Percentiles rank a stretch among this genome's conserved stretches.
Evolutionary conservation across 2,329 filamentous ascomycete genomes (phyloP).

Genomic region (Saccharata proteae): DNA sequence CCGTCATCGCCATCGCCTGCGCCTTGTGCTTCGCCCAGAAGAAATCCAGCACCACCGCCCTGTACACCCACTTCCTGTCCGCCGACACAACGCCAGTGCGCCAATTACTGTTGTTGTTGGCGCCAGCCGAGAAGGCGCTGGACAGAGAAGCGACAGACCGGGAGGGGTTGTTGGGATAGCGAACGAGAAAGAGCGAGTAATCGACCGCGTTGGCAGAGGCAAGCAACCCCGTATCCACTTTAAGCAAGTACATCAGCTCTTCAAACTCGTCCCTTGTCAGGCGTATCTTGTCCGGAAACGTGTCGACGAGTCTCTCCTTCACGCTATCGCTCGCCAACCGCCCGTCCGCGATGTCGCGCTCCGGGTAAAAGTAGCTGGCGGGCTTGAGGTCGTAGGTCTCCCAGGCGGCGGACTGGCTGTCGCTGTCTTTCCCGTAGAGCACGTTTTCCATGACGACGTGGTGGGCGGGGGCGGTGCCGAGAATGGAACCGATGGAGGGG

Average conservation of each 20-base stretch:
- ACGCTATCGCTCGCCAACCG: slow-evolving; percentile 51
- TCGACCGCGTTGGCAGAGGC: slow-evolving; percentile 55
- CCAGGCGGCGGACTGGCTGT: slow-evolving; percentile 40
- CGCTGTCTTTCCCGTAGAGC: slow-evolving; percentile 44
- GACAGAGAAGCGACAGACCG: slow-evolving; percentile 20
- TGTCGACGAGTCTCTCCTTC: slow-evolving; percentile 53
- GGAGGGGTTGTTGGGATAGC: slow-evolving; percentile 30
- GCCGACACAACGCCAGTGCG: slow-evolving; percentile 48
- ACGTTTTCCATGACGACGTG: slow-evolving; percentile 73
- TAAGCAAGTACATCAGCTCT: slow-evolving; percentile 42
- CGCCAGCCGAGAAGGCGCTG: too few species aligned
- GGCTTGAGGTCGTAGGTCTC: slow-evolving; percentile 67
- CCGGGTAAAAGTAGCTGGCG: slow-evolving; percentile 62
- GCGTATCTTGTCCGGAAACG: slow-evolving; percentile 54
- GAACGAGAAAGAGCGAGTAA: slow-evolving; percentile 62
- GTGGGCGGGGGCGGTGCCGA: slow-evolving; percentile 53
- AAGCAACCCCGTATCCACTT: slow-evolving; percentile 52
- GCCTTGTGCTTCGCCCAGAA: slow-evolving; percentile 67
- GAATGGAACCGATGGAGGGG: slow-evolving; percentile 44
- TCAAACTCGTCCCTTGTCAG: slow-evolving; percentile 44
- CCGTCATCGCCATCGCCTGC: slow-evolving; percentile 53
- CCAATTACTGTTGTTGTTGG: slow-evolving; percentile 39
- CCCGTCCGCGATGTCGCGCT: slow-evolving; percentile 57
- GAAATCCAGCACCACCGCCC: slow-evolving; percentile 59
- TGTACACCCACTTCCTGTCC: slow-evolving; percentile 55